Evolutionary conservation across 1,284 basidiomycete genomes (phyloP), one percentile per base, ranked within the genome.

Genomic region (Cerrena zonata): DNA sequence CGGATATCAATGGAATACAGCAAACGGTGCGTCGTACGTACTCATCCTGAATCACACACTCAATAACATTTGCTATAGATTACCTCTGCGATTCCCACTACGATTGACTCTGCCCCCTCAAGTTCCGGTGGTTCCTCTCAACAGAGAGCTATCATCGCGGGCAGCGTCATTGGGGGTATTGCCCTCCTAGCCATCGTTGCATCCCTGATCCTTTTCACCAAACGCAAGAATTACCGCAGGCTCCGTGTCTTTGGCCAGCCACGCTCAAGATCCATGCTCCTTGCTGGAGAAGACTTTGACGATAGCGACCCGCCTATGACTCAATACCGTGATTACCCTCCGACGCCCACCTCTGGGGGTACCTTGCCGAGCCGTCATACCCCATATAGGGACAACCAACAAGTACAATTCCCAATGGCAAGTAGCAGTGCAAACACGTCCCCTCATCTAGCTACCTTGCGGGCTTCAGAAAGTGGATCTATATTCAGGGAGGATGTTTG

Each of bases 401-500:
- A 42, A 13, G 24, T 49, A 2, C 42, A 44, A 12, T 54, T 53
- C 49, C 38, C 53, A 22, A 12, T 53, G 47, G 18, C 44, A 52
- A 48, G 45, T 45, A 27, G 45, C 52, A 18, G 22, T 48, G n/a
- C 50, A 48, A 24, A 53, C 27, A 45, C 52, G 3, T 56, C 63
- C 2, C 71, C 71, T 7, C 68, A 65, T 27, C 61, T 75, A 5
- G 60, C 74, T 44, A 72, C 72, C 34, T 61, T 71, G 48, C 68
- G 73, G 44, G 72, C 70, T 4, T 64, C 67, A 13, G 75, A 74
- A 49, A 67, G 71, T 4, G 77, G 76, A 4, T 75, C 73, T 1
- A 65, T 76, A 15, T 80, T 79, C 69, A 70, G 70, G 22, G 79
- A 80, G 53, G 69, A 66, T 18, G 67, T 79, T 2, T 78, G 75